Evolutionary conservation across 2,329 filamentous ascomycete species (phyloP), one percentile per base, ranked within the genome.

Genomic region (Epichloe gansuensis): DNA sequence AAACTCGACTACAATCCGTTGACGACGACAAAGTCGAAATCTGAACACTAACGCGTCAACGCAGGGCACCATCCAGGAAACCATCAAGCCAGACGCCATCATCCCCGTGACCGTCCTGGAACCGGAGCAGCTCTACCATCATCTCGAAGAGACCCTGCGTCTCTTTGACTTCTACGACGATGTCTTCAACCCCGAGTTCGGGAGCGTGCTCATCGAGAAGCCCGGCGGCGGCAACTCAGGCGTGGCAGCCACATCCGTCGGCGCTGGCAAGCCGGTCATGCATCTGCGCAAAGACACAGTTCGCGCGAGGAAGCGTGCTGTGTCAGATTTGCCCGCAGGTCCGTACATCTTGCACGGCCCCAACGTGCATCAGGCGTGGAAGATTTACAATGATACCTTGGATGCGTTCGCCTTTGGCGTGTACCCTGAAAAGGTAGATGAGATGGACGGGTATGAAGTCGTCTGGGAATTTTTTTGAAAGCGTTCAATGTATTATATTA

Each of bases 311-410:
- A 48, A 59, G 17, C 53, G 51, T 21, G 54, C 56, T 4, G 12
- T 63, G 0, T 53, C 53, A 0, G 53, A 63, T 7, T 52, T 72
- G 23, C 67, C 69, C 0, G 70, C 69, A 1, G 70, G 70, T 0
- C 70, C 70, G 3, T 72, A 72, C 52, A 70, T 72, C 25, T 58
- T 72, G 1, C 65, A 70, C 42, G 70, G 70, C 0, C 68, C 67
- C 2, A 70, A 72, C 11, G 57, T 72, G 1, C 64, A 72, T 38
- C 69, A 70, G 46, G 69, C 70, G 4, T 72, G 69, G 67, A 64
- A 64, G 31, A 50, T 72, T n/a, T 72, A 72, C 38, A 65, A 68
- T 9, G 70, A 72, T 48, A 58, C 62, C 0, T 51, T 66, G 4
- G 64, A 63, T 2, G 68, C 69, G 0, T 72, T 72, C 47, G 60